Base-by-base conservation (phyloP, 2,329 filamentous ascomycete species). In the Penicillium sp. region DNA sequence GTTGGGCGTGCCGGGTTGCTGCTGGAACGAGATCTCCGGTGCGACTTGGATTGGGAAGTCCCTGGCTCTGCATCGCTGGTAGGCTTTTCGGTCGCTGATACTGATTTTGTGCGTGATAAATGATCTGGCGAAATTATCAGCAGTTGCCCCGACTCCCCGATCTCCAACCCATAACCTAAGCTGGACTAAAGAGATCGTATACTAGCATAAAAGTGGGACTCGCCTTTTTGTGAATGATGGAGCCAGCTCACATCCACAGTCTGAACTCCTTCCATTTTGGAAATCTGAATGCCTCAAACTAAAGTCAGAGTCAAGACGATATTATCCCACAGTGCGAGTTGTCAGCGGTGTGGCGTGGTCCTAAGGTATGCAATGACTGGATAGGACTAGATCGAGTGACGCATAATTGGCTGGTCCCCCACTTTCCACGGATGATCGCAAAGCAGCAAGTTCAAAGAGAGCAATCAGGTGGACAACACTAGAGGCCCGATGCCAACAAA, bases 241-340 rank as follows among this genome's bases (percentile, higher is more conserved):
- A 95, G 88, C 91, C 91, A 96, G 74, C 88, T 91, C 69, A 95
- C 90, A 75, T 96, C 91, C 68, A 95, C 84, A 62, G 87, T 87
- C 72, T 91, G 86, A 61, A 90, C 84, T 65, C 88, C 86, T 75
- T 93, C 90, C 90, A 93, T 93, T 58, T 63, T 78, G 57, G 3
- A 56, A 38, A 18, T 47, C n/a, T 39, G 36, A 19, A 19, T 9
- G 9, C 34, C 39, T 47, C 18, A n/a, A 32, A 19, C 36, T 42
- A 29, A n/a, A 41, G 13, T 32, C 26, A 39, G 26, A 48, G 46
- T 38, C 30, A 18, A 35, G 26, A 18, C 1, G 6, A 18, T 36
- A 29, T 32, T 13, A 19, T 26, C 16, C 51, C 19, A 14, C 48
- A 35, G 34, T 30, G 47, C 45, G 18, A 47, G 51, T 59, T 40